phyloP scores from a whole-genome alignment of 305 asterid species.

The Fraxinus albicans region DNA sequence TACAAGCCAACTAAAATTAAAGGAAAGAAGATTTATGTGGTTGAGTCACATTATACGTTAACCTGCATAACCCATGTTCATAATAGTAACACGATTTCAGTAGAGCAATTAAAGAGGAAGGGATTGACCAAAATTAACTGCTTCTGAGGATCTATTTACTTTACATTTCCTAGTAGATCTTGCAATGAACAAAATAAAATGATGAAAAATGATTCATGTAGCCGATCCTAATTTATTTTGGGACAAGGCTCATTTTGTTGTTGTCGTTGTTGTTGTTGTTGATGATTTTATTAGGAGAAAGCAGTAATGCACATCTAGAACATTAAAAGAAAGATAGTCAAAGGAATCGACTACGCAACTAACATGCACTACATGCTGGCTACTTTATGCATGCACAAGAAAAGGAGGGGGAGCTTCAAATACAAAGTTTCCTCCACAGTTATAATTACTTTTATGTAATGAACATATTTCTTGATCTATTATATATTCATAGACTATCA shows the following conservation, averaged over 20 bases:
- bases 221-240: background rate
- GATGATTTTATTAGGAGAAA: background rate
- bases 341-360: background rate
- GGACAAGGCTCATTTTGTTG: background rate
- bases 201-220: background rate
- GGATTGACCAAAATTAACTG: background rate
- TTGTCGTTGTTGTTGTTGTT: background rate
- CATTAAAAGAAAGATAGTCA: constrained; percentile 7
- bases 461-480: background rate
- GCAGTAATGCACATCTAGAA: background rate
- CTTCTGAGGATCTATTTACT: background rate
- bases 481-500: background rate
- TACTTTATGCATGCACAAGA: background rate
- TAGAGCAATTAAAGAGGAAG: background rate
- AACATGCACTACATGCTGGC: background rate
- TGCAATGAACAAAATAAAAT: background rate
- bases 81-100: background rate
- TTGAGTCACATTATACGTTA: background rate
- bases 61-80: background rate
- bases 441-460: background rate
- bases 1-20: background rate
- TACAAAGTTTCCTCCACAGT: background rate
- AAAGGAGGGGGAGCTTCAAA: background rate
- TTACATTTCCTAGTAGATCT: background rate
- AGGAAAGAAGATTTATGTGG: background rate